Evolutionary conservation across 2,329 filamentous ascomycete species (phyloP), one percentile per base, ranked within the genome.

Genomic region (Cyclaneusma minus): DNA sequence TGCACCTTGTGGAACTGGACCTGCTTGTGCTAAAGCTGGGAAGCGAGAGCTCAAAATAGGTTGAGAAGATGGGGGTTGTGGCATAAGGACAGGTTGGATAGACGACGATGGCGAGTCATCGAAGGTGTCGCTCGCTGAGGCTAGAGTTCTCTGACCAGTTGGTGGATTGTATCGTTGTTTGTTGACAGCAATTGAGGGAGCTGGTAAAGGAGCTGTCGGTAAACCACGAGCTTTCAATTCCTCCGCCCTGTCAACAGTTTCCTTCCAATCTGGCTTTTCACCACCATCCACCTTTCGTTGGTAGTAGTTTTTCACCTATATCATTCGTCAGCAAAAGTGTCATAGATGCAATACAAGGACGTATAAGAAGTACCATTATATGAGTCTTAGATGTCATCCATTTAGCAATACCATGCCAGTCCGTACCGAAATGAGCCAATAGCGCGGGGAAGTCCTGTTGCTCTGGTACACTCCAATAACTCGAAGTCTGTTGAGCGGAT

Each of bases 401-500:
- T 27, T 61, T 61, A 21, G 81, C 76, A 49, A 87, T 87, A 4
- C 66, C 68, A 25, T 58, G 56, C 68, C 79, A 89, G 45, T 89
- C 79, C 10, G 75, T 82, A 31, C 81, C 81, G 52, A 83, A 87
- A 29, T 81, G 66, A 26, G 61, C 64, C 24, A 89, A 58, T 31
- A 83, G 61, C 29, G 62, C 65, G 18, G 75, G 72, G 49, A 89
- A 89, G 42, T 85, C 80, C 24, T 64, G 76, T 29, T 76, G 64
- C 51, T 89, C 81, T 2, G 76, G 77, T 13, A 87, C 80, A 41
- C 80, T 87, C 81, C 81, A 89, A 48, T 89, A 89, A 49, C 80
- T 87, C 2, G 77, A 83, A 9, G 76, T 69, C 36, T 74, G 71
- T 29, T 55, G 54, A 13, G 59, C 58, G 24, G 28, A 20, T n/a